Conservation (phyloP, 208 protist genomes). For the Trypanosoma scelopori region DNA sequence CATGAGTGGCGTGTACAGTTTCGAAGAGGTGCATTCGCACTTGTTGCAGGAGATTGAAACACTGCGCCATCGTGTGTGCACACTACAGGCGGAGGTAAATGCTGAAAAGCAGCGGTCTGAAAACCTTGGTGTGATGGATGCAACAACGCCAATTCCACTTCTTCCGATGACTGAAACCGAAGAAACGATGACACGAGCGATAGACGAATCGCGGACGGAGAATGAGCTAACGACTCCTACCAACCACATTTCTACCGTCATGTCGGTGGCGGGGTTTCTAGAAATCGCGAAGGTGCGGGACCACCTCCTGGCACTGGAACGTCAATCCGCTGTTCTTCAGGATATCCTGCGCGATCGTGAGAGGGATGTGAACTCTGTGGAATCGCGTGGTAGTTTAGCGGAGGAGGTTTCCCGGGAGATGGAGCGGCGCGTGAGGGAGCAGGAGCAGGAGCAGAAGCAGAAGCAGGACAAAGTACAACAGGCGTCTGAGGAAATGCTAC, state of each 20-base stretch:
- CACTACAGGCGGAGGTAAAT: conserved; percentile 34
- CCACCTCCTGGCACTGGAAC: conserved; percentile 21
- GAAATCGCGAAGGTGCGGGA: conserved; percentile 13
- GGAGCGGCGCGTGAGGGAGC: conserved; percentile 10
- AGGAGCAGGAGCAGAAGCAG: no score
- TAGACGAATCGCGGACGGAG: background rate
- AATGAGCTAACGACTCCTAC: no score
- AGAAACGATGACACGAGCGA: background rate
- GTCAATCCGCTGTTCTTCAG: conserved; percentile 27
- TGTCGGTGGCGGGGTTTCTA: background rate
- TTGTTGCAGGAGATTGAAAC: conserved; percentile 31
- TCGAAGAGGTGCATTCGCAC: conserved; percentile 19
- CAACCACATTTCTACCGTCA: background rate
- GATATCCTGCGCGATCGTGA: conserved; percentile 23
- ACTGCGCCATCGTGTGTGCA: conserved; percentile 32
- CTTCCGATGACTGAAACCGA: no score
- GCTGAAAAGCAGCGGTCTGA: conserved; percentile 19
- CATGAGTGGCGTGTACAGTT: conserved; percentile 16
- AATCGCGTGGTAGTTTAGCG: conserved; percentile 8
- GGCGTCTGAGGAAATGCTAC: conserved; percentile 20
- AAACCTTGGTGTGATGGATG: background rate
- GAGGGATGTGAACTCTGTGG: conserved; percentile 18
- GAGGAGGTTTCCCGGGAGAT: conserved; percentile 16
- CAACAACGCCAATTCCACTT: background rate
- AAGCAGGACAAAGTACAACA: conserved; percentile 17